Base-by-base conservation (phyloP, 495 filamentous ascomycete species). In the Penicillium ucsense region DNA sequence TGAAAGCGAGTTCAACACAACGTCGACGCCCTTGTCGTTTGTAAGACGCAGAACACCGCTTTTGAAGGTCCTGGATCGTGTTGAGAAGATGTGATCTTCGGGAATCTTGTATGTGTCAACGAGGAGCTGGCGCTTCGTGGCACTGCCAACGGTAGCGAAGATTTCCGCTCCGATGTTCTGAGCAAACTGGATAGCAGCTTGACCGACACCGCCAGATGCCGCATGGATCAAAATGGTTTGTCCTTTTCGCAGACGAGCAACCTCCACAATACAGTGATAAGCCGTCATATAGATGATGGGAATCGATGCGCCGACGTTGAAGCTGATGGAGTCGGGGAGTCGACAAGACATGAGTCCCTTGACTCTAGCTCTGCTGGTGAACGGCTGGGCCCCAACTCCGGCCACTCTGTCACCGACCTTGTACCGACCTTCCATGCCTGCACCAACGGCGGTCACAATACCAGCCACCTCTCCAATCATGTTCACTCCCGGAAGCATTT, bases 201-300 rank as follows among this genome's bases (percentile, higher is more conserved):
- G 63, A 0, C 75, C 76, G 11, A 71, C 60, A 33, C 71, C 74
- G 3, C 73, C 72, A 4, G 75, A 54, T 5, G 66, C 75, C 0
- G 71, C 65, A 34, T 80, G 76, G 38, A 80, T 78, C 1, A 80
- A 55, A 1, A 80, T 57, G 0, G 54, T 53, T 45, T 77, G 53
- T 5, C 67, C 71, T 8, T 53, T 12, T 6, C 52, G 40, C 9
- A 48, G 28, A 11, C 36, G 11, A 4, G 50, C 50, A 2, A 48
- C 27, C 2, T 41, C 8, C 8, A 31, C 29, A 45, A 33, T 12
- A 32, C 35, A 41, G 20, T 32, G 8, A 7, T 37, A 53, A 6
- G 50, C 50, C 5, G 50, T 48, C 9, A 10, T 11, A 9, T 37
- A 48, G 2, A 38, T 31, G 9, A 45, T 32, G 1, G 46, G 50